A percentile compares a stretch with the other conserved stretches of the same genome.
phyloP scores from a whole-genome alignment of 2,329 filamentous ascomycete species.

The Ilyonectria sp. region DNA sequence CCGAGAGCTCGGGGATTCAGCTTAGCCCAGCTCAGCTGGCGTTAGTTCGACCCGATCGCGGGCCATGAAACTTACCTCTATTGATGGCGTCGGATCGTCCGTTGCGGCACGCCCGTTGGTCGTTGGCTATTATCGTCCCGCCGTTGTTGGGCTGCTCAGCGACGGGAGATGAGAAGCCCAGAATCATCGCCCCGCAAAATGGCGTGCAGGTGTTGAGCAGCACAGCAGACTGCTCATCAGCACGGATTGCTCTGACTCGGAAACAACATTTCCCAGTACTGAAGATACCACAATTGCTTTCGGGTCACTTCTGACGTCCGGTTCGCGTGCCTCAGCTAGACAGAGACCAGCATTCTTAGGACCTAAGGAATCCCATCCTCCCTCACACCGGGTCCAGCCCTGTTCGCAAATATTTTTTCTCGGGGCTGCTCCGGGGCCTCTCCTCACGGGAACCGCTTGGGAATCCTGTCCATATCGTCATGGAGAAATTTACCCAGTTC shows the following conservation, averaged over 20 bases:
- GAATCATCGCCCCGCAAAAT: slow-evolving; percentile 36
- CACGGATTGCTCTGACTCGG: slow-evolving; percentile 33
- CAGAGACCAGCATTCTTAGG: not conserved
- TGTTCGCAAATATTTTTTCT: slow-evolving; percentile 14
- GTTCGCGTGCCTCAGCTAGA: not conserved
- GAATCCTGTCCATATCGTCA: slow-evolving; percentile 2
- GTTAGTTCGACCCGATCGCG: slow-evolving; percentile 29
- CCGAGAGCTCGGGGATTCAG: slow-evolving; percentile 27
- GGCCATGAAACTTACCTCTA: slow-evolving; percentile 34
- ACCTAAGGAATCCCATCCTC: not conserved
- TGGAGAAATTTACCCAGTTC: slow-evolving; percentile 9
- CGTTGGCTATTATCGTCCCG: slow-evolving; percentile 16
- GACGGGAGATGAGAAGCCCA: slow-evolving; percentile 4
- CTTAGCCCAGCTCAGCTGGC: slow-evolving; percentile 28
- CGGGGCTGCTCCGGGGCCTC: slow-evolving; percentile 9
- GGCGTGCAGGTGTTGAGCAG: slow-evolving; percentile 30
- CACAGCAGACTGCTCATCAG: slow-evolving; percentile 4
- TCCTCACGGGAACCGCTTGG: not conserved
- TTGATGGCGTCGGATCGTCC: slow-evolving; percentile 30
- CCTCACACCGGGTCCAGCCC: not conserved
- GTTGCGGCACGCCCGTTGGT: slow-evolving; percentile 28
- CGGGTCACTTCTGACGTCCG: not conserved
- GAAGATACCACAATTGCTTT: slow-evolving; percentile 11
- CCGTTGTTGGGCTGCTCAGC: slow-evolving; percentile 5
- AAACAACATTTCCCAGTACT: not conserved